A percentile compares a stretch with the other conserved stretches of the same genome.
Evolutionary conservation across 2,329 filamentous ascomycete genomes (phyloP).

Genomic region (Xylaria sp.): DNA sequence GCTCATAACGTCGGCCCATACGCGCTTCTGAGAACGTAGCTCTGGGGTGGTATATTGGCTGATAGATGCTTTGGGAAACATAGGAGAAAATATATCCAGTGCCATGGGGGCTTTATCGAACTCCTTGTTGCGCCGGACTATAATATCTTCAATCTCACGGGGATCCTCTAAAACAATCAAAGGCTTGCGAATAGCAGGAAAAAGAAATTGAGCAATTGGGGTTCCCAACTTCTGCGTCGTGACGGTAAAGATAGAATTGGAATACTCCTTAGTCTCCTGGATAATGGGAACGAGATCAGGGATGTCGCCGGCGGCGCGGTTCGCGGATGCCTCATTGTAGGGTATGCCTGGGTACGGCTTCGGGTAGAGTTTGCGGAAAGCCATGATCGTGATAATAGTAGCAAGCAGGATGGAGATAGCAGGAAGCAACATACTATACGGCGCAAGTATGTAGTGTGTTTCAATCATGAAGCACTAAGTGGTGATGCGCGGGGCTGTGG

Average conservation of each 20-base stretch:
- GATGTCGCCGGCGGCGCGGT: slow-evolving; percentile 33
- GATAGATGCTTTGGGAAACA: slow-evolving; percentile 47
- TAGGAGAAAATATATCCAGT: slow-evolving; percentile 41
- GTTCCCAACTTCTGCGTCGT: slow-evolving; percentile 27
- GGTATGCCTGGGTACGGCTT: slow-evolving; percentile 37
- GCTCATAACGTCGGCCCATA: slow-evolving; percentile 36
- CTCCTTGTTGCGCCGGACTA: slow-evolving; percentile 40
- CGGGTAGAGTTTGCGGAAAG: slow-evolving; percentile 34
- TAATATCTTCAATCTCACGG: slow-evolving; percentile 40
- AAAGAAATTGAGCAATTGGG: slow-evolving; percentile 35
- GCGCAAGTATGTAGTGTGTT: no score
- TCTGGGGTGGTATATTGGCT: slow-evolving; percentile 45
- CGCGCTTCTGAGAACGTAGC: slow-evolving; percentile 42
- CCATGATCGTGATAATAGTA: neutral
- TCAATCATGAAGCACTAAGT: no score
- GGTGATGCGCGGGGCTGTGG: no score
- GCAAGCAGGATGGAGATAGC: neutral
- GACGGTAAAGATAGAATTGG: slow-evolving; percentile 21
- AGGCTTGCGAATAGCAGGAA: slow-evolving; percentile 37
- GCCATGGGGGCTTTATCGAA: slow-evolving; percentile 48
- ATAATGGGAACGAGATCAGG: slow-evolving; percentile 27
- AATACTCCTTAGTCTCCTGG: slow-evolving; percentile 20
- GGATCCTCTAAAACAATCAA: slow-evolving; percentile 41
- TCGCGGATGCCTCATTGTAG: slow-evolving; percentile 35
- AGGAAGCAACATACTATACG: no score